Conservation (phyloP, 257 asterid genomes). For the Parsonsia alboflavescens region DNA sequence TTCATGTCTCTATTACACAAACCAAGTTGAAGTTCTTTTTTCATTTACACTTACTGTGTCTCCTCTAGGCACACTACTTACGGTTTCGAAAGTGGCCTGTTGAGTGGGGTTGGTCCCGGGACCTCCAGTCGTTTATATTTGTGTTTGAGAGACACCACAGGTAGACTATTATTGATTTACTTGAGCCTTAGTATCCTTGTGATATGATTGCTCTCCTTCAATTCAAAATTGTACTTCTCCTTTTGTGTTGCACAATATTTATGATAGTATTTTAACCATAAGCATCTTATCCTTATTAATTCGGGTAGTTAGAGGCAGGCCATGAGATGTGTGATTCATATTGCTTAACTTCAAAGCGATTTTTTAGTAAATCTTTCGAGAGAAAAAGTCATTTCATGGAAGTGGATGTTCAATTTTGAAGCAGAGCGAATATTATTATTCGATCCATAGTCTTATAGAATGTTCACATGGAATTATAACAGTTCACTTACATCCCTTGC, state of each 20-base stretch:
- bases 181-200: constrained; percentile 3
- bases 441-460: constrained; percentile 4
- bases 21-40: not conserved
- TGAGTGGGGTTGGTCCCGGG: constrained; percentile 99
- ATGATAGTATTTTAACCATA: not conserved
- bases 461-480: constrained; percentile 6
- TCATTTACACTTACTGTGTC: constrained; percentile 4
- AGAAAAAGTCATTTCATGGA: not conserved
- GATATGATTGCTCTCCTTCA: not conserved
- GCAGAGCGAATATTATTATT: not conserved
- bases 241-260: not conserved
- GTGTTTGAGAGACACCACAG: constrained; percentile 92
- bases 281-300: not conserved
- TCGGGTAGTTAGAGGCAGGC: not conserved
- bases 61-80: constrained; percentile 62
- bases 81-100: constrained; percentile 80
- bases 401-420: not conserved
- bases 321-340: not conserved
- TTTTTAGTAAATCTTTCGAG: not conserved
- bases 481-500: constrained; percentile 24
- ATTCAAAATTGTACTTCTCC: not conserved
- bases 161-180: constrained; percentile 25
- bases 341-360: not conserved
- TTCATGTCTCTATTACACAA: not conserved
- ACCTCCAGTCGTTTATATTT: constrained; percentile 86